Evolutionary conservation across 2,329 filamentous ascomycete species (phyloP).

Genomic region (Alternaria arbusti): DNA sequence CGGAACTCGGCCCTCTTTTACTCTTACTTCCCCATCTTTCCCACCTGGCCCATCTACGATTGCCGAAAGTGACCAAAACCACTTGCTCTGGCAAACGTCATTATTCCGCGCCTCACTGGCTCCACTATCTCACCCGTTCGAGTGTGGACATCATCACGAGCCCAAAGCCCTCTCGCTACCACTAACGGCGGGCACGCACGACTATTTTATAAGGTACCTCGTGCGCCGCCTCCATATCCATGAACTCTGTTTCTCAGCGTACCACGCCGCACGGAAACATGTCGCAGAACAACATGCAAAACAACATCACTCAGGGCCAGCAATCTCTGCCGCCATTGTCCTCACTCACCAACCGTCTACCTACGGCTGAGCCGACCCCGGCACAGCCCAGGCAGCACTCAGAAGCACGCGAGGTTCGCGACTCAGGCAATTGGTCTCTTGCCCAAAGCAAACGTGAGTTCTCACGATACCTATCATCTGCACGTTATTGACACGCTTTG

Average conservation of each 20-base stretch:
- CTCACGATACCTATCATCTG: conserved; percentile 2
- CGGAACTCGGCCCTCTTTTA: conserved; percentile 1
- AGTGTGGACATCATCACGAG: conserved; percentile 12
- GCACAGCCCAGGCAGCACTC: conserved; percentile 41
- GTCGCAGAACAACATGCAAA: background rate
- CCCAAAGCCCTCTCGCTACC: conserved; percentile 12
- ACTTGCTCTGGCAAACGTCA: background rate
- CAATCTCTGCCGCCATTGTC: conserved; percentile 47
- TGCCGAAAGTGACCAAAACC: background rate
- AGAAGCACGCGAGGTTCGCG: conserved; percentile 59
- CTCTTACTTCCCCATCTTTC: conserved; percentile 9
- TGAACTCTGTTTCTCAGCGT: conserved; percentile 42
- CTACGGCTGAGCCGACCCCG: conserved; percentile 43
- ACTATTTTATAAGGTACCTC: background rate
- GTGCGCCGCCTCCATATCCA: conserved; percentile 16
- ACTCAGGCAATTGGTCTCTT: conserved; percentile 66
- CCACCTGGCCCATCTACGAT: conserved; percentile 7
- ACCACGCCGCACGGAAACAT: conserved; percentile 19
- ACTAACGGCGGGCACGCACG: background rate
- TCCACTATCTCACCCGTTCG: conserved; percentile 21
- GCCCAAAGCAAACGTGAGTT: conserved; percentile 62
- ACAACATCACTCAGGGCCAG: conserved; percentile 25
- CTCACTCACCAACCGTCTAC: conserved; percentile 44
- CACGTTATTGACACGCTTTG: conserved; percentile 16
- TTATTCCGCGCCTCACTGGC: conserved; percentile 10